Percentiles rank a stretch among this genome's conserved stretches.
phyloP scores from a whole-genome alignment of 176 grass and related monocot genomes.

The Avena insularis region DNA sequence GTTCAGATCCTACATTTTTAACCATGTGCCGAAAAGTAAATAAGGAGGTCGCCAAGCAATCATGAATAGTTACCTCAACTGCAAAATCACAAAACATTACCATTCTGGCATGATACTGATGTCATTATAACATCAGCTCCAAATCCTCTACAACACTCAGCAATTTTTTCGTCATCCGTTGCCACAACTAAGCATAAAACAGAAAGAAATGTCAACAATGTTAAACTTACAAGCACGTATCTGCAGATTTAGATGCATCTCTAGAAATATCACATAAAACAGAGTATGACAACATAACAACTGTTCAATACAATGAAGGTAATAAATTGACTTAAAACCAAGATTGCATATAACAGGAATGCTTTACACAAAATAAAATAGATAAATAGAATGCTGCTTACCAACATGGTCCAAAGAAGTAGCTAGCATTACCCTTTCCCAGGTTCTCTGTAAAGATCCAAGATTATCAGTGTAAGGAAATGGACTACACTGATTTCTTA shows the following conservation, averaged over 20 bases:
- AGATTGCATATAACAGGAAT: background rate
- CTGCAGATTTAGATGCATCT: constrained; percentile 22
- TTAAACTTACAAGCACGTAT: background rate
- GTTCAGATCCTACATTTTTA: constrained; percentile 76
- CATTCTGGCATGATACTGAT: constrained; percentile 91
- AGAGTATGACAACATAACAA: background rate
- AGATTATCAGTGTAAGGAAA: background rate
- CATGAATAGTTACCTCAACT: constrained; percentile 3
- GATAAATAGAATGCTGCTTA: constrained; percentile 37
- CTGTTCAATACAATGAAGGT: background rate
- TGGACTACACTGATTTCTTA: background rate
- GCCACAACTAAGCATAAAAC: constrained; percentile 64
- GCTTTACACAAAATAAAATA: background rate
- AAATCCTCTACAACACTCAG: constrained; percentile 94
- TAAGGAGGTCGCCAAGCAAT: background rate
- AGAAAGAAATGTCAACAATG: background rate
- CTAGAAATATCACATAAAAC: background rate
- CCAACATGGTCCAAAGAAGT: constrained; percentile 82
- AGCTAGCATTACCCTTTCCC: constrained; percentile 93
- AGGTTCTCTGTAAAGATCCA: constrained; percentile 70
- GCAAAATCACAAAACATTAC: constrained; percentile 43
- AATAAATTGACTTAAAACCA: background rate
- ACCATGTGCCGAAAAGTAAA: constrained; percentile 9
- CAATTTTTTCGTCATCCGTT: constrained; percentile 92
- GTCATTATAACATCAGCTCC: constrained; percentile 99